These are phyloP conservation scores for Abelmoschus esculentus DNA, from an alignment of 345 rosid genomes.

Conservation along the genomic window DNA sequence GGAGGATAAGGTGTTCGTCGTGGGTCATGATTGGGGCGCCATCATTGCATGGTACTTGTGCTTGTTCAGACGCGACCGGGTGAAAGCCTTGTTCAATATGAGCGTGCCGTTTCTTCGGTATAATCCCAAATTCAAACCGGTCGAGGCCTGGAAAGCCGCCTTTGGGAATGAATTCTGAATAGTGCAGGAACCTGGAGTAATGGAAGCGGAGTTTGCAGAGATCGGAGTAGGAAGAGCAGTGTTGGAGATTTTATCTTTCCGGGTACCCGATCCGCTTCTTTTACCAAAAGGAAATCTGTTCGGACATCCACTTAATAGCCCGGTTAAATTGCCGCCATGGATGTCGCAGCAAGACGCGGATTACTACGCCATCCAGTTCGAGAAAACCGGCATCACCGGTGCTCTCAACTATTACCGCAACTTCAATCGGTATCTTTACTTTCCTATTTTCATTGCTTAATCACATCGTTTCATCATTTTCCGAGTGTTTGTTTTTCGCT, in stretches of 20 bases:
- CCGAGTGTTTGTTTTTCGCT: too few relatives aligned
- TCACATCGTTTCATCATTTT: too few relatives aligned
- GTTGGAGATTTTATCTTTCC: not conserved
- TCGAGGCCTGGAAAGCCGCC: not conserved
- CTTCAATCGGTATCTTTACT: not conserved
- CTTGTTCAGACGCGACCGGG: conserved; percentile 45
- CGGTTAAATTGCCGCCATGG: not conserved
- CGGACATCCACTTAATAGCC: not conserved
- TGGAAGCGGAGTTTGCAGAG: conserved; percentile 11
- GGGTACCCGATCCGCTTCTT: not conserved
- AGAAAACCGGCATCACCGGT: not conserved
- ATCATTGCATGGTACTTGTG: conserved; percentile 40
- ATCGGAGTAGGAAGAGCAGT: not conserved
- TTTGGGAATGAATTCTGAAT: not conserved
- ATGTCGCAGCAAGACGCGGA: not conserved
- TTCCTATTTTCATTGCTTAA: too few relatives aligned
- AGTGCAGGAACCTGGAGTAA: conserved; percentile 9
- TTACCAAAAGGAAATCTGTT: conserved; percentile 10
- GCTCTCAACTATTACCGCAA: conserved; percentile 6
- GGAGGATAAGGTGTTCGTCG: conserved; percentile 43
- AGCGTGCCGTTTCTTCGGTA: conserved; percentile 30
- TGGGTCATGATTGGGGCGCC: conserved; percentile 72
- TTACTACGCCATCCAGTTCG: not conserved
- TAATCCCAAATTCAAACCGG: not conserved
- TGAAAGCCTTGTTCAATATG: conserved; percentile 38